Base-by-base conservation (phyloP, 2,329 filamentous ascomycete species). In the Diaporthe velutina region DNA sequence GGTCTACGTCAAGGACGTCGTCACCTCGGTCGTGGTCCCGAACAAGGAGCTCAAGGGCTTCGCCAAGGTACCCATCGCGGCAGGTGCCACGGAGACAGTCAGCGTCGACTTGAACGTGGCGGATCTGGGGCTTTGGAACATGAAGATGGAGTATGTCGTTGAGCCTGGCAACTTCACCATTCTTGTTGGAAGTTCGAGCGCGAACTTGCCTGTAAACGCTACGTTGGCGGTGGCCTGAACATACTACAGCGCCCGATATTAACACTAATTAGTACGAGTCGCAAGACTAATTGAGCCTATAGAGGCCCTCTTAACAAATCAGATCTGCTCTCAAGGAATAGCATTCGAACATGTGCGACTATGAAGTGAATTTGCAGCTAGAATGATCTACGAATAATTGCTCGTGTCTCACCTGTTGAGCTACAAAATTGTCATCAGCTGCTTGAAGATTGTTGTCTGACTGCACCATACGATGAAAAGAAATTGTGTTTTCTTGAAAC, bases 81-180 rank as follows among this genome's bases (percentile, higher is more conserved):
- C 91, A 2, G 92, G 91, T 0, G 85, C 90, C 80, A 93, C 89
- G 1, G 84, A 88, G 77, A 88, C 81, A 8, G 85, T 88, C 50
- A 79, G 83, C 45, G 84, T 93, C 35, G 85, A 88, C 45, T 79
- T 86, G 67, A 86, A 89, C 75, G 91, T 93, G 80, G 87, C 90
- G 15, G 80, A 88, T 33, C 85, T 92, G 76, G 88, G 88, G 13
- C 84, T 91, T 1, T 92, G 90, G 60, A 84, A 92, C 80, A 89
- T 86, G 0, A 86, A 87, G 76, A 93, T 94, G 91, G 84, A 92
- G 81, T 95, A 95, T 81, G 91, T 94, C 33, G 93, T 95, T 50
- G 93, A 95, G 86, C 89, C 89, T 4, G 93, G 93, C 1, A 88
- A 92, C 54, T 95, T 95, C 80, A 83, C 87, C 7, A 84, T 94